Conservation (phyloP, 495 filamentous ascomycete genomes). For the Zalerion maritima region DNA sequence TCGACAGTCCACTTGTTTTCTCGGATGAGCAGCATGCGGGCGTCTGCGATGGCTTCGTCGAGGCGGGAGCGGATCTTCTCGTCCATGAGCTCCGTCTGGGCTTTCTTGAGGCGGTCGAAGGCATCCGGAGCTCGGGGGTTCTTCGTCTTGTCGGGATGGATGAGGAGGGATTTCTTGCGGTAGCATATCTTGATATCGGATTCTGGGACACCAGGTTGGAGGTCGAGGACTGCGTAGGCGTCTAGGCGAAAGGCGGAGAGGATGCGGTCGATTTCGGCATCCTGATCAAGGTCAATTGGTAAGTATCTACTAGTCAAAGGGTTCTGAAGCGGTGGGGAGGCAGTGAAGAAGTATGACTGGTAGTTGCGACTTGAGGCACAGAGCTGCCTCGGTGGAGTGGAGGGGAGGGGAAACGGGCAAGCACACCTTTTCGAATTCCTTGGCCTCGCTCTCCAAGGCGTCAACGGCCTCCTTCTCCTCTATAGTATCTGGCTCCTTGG, state of each 20-base stretch:
- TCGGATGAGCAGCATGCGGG: slow-evolving; percentile 83
- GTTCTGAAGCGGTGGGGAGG: background rate
- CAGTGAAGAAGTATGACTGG: too few relatives aligned
- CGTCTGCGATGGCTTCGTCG: slow-evolving; percentile 92
- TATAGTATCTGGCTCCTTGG: slow-evolving; percentile 2
- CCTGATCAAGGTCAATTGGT: slow-evolving; percentile 33
- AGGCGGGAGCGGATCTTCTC: slow-evolving; percentile 76
- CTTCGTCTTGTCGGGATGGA: slow-evolving; percentile 95
- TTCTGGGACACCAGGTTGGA: slow-evolving; percentile 88
- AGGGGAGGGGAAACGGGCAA: background rate
- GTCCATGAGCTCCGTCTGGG: slow-evolving; percentile 79
- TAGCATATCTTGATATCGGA: slow-evolving; percentile 91
- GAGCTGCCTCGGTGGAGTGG: background rate
- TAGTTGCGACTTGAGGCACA: too few relatives aligned
- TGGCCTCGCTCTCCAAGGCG: slow-evolving; percentile 70
- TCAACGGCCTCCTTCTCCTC: slow-evolving; percentile 74
- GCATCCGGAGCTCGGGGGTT: slow-evolving; percentile 87
- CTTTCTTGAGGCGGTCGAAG: slow-evolving; percentile 93
- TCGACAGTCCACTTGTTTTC: slow-evolving; percentile 88
- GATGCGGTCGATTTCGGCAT: slow-evolving; percentile 93
- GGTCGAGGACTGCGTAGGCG: slow-evolving; percentile 89
- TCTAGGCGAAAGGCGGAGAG: slow-evolving; percentile 79
- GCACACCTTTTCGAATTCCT: slow-evolving; percentile 74
- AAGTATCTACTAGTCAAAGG: slow-evolving; percentile 1
- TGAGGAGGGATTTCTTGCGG: slow-evolving; percentile 90